These are phyloP conservation scores for Ogataea naganishii DNA, from an alignment of 805 yeast species.

Conservation along the genomic window DNA sequence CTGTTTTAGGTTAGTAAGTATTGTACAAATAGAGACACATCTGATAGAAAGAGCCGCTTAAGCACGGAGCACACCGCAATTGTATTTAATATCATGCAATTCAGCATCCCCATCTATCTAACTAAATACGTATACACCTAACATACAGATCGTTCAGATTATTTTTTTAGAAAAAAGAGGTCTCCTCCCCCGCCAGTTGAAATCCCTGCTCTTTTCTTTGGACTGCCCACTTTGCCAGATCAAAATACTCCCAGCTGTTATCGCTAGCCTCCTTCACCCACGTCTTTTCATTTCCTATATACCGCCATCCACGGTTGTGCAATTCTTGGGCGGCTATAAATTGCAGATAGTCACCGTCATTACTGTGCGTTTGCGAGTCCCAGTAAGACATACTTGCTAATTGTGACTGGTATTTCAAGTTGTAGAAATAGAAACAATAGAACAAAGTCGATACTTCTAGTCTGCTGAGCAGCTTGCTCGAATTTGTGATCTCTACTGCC, in stretches of 20 bases:
- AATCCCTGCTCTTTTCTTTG: too few relatives aligned
- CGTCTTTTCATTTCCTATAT: conserved; percentile 61
- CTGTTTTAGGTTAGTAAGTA: conserved; percentile 3
- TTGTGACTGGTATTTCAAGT: conserved; percentile 16
- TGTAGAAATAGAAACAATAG: conserved; percentile 83
- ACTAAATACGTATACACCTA: too few relatives aligned
- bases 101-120: too few relatives aligned
- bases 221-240: too few relatives aligned
- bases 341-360: conserved; percentile 54
- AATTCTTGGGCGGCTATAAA: conserved; percentile 76
- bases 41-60: too few relatives aligned
- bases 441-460: conserved; percentile 84
- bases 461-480: conserved; percentile 52
- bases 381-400: conserved; percentile 6
- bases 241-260: conserved; percentile 67
- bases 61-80: too few relatives aligned
- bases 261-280: conserved; percentile 43
- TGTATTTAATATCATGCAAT: too few relatives aligned
- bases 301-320: conserved; percentile 71
- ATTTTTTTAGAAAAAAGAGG: too few relatives aligned
- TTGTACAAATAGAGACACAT: too few relatives aligned
- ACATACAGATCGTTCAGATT: too few relatives aligned
- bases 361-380: conserved; percentile 9
- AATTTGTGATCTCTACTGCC: conserved; percentile 53
- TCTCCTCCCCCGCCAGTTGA: too few relatives aligned